Evolutionary conservation across 2,329 filamentous ascomycete genomes (phyloP).

Genomic region (Penicillium olsonii): DNA sequence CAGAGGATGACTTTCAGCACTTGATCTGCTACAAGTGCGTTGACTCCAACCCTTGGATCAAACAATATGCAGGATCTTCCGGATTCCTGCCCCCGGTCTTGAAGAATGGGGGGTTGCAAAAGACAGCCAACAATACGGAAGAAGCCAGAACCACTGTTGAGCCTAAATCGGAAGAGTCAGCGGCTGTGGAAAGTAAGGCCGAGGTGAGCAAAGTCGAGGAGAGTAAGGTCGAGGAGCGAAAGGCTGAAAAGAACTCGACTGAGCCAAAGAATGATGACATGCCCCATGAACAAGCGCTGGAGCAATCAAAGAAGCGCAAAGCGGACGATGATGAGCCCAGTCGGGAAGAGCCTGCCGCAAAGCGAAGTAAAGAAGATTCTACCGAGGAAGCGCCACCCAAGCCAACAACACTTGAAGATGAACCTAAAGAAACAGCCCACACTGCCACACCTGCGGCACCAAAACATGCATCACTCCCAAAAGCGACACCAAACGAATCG

Average conservation of each 20-base stretch:
- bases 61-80: conserved; percentile 74
- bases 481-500: conserved; percentile 52
- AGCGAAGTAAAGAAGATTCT: conserved; percentile 53
- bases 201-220: background rate
- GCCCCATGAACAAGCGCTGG: background rate
- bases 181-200: background rate
- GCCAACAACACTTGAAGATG: conserved; percentile 5
- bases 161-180: background rate
- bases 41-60: conserved; percentile 86
- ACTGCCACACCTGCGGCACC: conserved; percentile 32
- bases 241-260: conserved; percentile 8
- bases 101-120: conserved; percentile 33
- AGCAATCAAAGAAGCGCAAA: conserved; percentile 65
- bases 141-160: background rate
- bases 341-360: conserved; percentile 27
- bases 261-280: too few species aligned
- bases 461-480: conserved; percentile 63
- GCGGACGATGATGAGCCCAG: conserved; percentile 53
- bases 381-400: conserved; percentile 6
- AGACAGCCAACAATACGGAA: background rate
- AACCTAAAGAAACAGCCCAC: conserved; percentile 8
- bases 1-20: conserved; percentile 83
- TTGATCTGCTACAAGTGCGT: conserved; percentile 95
- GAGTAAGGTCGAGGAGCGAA: conserved; percentile 1
- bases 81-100: conserved; percentile 80